A percentile compares a stretch with the other conserved stretches of the same genome.
Conservation (phyloP, 2,329 filamentous ascomycete species). For the Fonsecaea pugnacius region DNA sequence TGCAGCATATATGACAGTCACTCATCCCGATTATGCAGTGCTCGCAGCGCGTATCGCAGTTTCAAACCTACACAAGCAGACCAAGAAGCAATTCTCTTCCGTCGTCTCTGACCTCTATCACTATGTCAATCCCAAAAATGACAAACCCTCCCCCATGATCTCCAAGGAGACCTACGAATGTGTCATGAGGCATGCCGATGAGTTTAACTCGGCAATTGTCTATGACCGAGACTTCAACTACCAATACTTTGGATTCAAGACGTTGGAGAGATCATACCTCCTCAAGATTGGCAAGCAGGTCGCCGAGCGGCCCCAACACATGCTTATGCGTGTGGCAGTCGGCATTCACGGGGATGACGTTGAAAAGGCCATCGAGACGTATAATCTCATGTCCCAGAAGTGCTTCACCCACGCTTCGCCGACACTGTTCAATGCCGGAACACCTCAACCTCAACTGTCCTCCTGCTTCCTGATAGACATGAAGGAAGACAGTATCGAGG, state of each 20-base stretch:
- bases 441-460: conserved; percentile 89
- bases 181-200: conserved; percentile 93
- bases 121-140: conserved; percentile 95
- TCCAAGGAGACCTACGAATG: conserved; percentile 86
- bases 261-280: conserved; percentile 94
- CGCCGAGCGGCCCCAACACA: conserved; percentile 95
- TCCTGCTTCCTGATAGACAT: conserved; percentile 99
- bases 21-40: conserved; percentile 98
- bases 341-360: conserved; percentile 96
- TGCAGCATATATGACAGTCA: conserved; percentile 99
- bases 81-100: conserved; percentile 99
- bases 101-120: conserved; percentile 92
- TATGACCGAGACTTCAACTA: conserved; percentile 99
- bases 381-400: conserved; percentile 98
- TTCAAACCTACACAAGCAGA: conserved; percentile 99
- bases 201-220: conserved; percentile 97
- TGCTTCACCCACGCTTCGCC: conserved; percentile 98
- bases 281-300: conserved; percentile 95
- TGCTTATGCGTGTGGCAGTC: conserved; percentile 99
- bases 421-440: conserved; percentile 97
- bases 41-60: conserved; percentile 97
- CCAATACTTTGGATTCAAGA: conserved; percentile 99
- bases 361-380: conserved; percentile 93
- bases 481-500: conserved; percentile 99
- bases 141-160: conserved; percentile 86